Conservation (phyloP, 148 eudicot species). For the Diospyros kaki region DNA sequence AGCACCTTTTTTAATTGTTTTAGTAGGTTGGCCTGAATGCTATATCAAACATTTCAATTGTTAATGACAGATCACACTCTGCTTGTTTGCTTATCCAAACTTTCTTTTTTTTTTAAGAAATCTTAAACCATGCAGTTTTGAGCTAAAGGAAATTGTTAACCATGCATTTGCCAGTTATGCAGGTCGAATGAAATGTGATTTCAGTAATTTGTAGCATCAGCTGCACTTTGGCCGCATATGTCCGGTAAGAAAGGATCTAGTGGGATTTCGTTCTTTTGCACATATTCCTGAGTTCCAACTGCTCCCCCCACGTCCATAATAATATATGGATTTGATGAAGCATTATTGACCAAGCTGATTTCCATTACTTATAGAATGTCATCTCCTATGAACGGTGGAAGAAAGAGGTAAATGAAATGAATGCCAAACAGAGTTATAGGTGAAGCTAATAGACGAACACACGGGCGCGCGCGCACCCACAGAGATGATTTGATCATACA, state of each 20-base stretch:
- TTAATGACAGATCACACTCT: not conserved
- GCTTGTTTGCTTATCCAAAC: too few relatives aligned
- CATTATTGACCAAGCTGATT: not conserved
- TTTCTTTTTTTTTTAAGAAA: too few relatives aligned
- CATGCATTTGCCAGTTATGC: too few relatives aligned
- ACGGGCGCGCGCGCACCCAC: not conserved
- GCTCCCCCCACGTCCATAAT: not conserved
- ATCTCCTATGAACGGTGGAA: not conserved
- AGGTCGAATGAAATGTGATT: too few relatives aligned
- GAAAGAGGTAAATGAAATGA: not conserved
- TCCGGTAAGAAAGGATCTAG: not conserved
- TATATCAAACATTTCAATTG: not conserved
- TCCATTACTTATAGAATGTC: not conserved
- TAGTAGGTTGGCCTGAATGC: not conserved
- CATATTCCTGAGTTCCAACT: not conserved
- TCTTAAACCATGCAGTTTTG: too few relatives aligned
- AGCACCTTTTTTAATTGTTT: not conserved
- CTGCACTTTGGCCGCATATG: not conserved
- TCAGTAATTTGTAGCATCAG: too few relatives aligned
- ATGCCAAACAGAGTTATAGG: not conserved
- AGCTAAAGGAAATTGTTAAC: too few relatives aligned
- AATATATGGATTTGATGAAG: too few relatives aligned
- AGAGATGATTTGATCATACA: not conserved
- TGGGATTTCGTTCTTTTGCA: not conserved
- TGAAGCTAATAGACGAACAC: not conserved